Evolutionary conservation across 2,329 filamentous ascomycete species (phyloP), one percentile per base, ranked within the genome.

Genomic region (Rasamsonia emersonii): DNA sequence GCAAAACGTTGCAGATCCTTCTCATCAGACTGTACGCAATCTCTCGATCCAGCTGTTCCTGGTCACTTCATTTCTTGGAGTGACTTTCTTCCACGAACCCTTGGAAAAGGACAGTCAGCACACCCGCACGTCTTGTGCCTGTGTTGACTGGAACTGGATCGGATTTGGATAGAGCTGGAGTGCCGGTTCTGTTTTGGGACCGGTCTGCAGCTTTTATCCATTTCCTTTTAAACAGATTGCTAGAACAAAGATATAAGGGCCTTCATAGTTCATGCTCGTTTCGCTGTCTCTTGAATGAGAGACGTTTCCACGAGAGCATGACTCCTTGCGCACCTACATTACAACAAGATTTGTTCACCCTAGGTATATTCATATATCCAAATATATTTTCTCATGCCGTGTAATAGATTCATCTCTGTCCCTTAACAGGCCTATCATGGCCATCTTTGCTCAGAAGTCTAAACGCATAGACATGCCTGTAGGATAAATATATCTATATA

Each of bases 261-360:
- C 59, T 62, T 62, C 59, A 62, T 62, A 62, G 59, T 62, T 61
- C 59, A 59, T 62, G 59, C 51, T 55, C 53, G 42, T 51, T 49
- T 44, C 43, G 42, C 41, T 48, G 36, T 42, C 40, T 42, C 30
- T 38, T 20, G 24, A 23, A 3, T n/a, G 28, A 21, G 21, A 34
- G 31, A 35, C 36, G 14, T 38, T 41, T 42, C 38, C 49, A 62
- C 57, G 52, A 61, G 57, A 59, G 57, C 58, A 61, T 62, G 59
- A 61, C 59, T 62, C 59, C 59, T 60, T 62, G 59, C 51, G 59
- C 58, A 55, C 53, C 14, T 14, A n/a, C 6, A 19, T 18, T 14
- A 29, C 9, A 18, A 28, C 14, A 31, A 21, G 28, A 25, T 36
- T 15, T 35, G 8, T 18, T 24, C 11, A 14, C 2, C 13, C n/a